Conservation (phyloP, 106 monocot species). For the Cymbidium sinense region DNA sequence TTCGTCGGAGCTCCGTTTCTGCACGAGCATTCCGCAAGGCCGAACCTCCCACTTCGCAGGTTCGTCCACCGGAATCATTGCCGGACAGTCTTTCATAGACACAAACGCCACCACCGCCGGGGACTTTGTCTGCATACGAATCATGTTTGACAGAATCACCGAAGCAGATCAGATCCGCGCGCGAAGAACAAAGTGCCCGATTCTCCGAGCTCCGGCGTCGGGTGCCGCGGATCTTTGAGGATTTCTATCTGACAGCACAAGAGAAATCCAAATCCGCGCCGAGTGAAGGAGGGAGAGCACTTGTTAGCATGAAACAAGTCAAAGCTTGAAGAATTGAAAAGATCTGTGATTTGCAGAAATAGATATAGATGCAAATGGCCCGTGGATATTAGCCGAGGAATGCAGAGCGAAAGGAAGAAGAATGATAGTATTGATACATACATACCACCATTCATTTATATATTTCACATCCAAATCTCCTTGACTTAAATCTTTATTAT, state of each 20-base stretch:
- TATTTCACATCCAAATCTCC: no score
- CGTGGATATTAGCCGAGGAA: no score
- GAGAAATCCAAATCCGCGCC: neutral
- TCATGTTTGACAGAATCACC: neutral
- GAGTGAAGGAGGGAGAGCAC: neutral
- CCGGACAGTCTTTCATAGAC: slow-evolving; percentile 5
- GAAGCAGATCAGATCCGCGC: slow-evolving; percentile 1
- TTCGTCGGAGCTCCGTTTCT: slow-evolving; percentile 49
- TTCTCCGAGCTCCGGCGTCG: neutral
- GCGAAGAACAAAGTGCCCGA: neutral
- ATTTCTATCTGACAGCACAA: neutral
- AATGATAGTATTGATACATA: no score
- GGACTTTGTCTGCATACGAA: slow-evolving; percentile 4
- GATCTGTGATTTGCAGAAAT: neutral
- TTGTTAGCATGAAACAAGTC: neutral
- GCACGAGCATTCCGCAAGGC: slow-evolving; percentile 95
- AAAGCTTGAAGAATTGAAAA: neutral
- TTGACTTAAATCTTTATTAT: no score
- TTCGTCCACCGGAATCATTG: slow-evolving; percentile 10
- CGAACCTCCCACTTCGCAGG: slow-evolving; percentile 69
- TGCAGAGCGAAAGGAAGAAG: no score
- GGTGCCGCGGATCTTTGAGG: neutral
- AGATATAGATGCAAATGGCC: neutral
- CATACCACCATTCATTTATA: no score
- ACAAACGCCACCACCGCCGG: slow-evolving; percentile 9